Conservation (phyloP, 2,329 filamentous ascomycete genomes). For the Hortaea sp. region DNA sequence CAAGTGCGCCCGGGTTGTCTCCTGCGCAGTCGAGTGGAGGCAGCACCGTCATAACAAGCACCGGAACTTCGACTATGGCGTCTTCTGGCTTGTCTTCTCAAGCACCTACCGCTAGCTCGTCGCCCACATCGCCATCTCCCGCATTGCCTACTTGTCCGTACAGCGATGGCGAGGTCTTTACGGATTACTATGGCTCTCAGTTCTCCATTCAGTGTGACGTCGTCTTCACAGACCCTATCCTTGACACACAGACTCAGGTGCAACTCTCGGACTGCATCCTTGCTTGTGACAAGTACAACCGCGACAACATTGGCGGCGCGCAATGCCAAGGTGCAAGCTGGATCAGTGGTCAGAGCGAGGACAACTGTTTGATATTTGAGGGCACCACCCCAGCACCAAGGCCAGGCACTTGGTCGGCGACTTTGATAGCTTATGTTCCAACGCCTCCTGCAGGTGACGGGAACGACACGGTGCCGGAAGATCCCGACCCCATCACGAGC, state of each 20-base stretch:
- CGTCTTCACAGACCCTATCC: constrained; percentile 10
- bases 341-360: constrained; percentile 2
- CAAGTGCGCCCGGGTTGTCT: too few relatives aligned
- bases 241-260: constrained; percentile 14
- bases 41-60: constrained; percentile 2
- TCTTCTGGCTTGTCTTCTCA: constrained; percentile 2
- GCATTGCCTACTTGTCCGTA: constrained; percentile 18
- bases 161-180: constrained; percentile 13
- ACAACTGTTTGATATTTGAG: constrained; percentile 18
- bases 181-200: constrained; percentile 14
- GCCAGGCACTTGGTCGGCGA: constrained; percentile 10
- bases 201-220: constrained; percentile 20
- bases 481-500: constrained; percentile 18
- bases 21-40: neutral
- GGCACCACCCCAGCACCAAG: constrained; percentile 7
- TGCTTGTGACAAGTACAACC: constrained; percentile 3
- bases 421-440: constrained; percentile 7
- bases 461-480: constrained; percentile 15
- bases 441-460: constrained; percentile 16
- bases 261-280: constrained; percentile 16
- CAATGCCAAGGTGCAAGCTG: constrained; percentile 16
- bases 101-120: too few relatives aligned
- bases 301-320: constrained; percentile 2
- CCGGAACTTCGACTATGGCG: neutral
- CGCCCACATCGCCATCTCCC: neutral